These are phyloP conservation scores for Cicer arietinum DNA, from an alignment of 306 rosid genomes.

Conservation along the genomic window DNA sequence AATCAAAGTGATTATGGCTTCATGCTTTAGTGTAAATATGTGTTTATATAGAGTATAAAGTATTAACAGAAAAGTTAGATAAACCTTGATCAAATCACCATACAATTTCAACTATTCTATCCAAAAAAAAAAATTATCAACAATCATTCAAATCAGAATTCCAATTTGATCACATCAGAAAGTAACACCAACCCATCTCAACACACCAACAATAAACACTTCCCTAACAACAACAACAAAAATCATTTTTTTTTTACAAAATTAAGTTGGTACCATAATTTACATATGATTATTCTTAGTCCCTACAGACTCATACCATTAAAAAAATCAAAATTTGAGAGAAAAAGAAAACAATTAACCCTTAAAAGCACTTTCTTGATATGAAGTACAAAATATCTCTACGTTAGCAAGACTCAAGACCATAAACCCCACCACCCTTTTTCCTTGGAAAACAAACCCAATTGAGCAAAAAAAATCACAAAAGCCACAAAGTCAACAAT, in stretches of 20 bases:
- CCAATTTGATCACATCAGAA: conserved; percentile 16
- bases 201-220: conserved; percentile 3
- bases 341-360: conserved; percentile 11
- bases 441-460: conserved; percentile 54
- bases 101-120: conserved; percentile 21
- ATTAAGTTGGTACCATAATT: conserved; percentile 6
- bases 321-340: conserved; percentile 26
- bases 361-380: background rate
- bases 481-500: conserved; percentile 28
- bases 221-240: background rate
- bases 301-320: conserved; percentile 20
- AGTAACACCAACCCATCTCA: conserved; percentile 31
- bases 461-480: conserved; percentile 46
- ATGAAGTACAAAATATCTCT: conserved; percentile 27
- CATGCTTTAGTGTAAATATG: background rate
- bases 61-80: background rate
- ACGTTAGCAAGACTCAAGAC: conserved; percentile 65
- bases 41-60: no score
- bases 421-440: conserved; percentile 86
- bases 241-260: background rate
- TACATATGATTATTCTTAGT: conserved; percentile 12
- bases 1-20: conserved; percentile 37
- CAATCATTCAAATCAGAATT: conserved; percentile 27
- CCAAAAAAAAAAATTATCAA: background rate
- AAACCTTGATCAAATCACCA: conserved; percentile 26